Conservation (phyloP, 257 asterid species). For the Solanum okadae region DNA sequence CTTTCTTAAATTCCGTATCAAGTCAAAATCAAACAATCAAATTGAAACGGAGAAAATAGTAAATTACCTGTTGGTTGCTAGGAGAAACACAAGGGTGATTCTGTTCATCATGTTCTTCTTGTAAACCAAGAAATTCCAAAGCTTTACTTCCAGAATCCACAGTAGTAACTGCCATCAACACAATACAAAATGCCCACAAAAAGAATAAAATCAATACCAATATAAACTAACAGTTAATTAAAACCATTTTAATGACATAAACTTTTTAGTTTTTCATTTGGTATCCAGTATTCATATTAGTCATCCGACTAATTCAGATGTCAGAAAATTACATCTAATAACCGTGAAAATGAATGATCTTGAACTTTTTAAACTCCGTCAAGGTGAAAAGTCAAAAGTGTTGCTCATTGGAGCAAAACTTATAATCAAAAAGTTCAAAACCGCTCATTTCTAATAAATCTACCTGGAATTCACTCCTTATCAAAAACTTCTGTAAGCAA, state of each 20-base stretch:
- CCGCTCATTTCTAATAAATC: too few relatives aligned
- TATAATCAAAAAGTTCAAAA: too few relatives aligned
- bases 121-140: conserved; percentile 46
- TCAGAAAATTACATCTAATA: not conserved
- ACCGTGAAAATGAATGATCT: not conserved
- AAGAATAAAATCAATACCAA: not conserved
- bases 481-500: too few relatives aligned
- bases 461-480: too few relatives aligned
- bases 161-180: conserved; percentile 39
- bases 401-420: not conserved
- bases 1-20: rapidly evolving
- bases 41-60: too few relatives aligned
- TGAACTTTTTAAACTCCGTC: not conserved
- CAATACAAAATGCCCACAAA: not conserved
- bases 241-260: not conserved
- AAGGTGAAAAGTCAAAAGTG: not conserved
- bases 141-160: conserved; percentile 65
- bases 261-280: not conserved
- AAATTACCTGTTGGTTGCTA: conserved; percentile 26
- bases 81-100: conserved; percentile 25
- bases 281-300: not conserved
- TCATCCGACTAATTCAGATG: not conserved
- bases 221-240: not conserved
- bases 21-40: not conserved
- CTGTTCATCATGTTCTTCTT: conserved; percentile 18